Evolutionary conservation across 805 yeast genomes (phyloP), one percentile per base, ranked within the genome.

Genomic region (Candida maltosa): DNA sequence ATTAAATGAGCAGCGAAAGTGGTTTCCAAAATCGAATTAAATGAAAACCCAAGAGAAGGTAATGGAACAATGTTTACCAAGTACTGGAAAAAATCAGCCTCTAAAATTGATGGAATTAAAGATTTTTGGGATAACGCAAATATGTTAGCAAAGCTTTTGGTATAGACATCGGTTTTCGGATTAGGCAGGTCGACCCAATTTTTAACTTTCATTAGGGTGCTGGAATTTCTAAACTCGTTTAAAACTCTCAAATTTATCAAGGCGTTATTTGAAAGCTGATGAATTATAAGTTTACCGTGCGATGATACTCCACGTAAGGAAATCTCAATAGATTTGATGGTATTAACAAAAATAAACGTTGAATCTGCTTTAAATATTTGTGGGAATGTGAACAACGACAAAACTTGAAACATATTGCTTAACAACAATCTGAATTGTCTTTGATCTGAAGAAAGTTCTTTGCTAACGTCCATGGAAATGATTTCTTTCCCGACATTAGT

Each of bases 301-400:
- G 68, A 55, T 1, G 62, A 46, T 1, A 58, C 49, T 0, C 86
- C 86, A 39, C 95, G 64, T 20, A 80, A 52, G 0, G 83, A 60
- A 9, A 85, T 75, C 47, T 87, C 96, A 6, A 75, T 56, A 2
- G 85, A 74, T 36, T 77, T 76, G 15, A 84, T 71, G 0, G 85
- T 76, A 44, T 74, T 75, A 1, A 76, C 65, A 11, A 85, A 48
- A 4, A 75, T 43, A 26, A 48, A 48, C 4, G 57, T 49, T 3
- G 65, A 54, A 22, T 68, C 69, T 0, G 64, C 55, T 14, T 58
- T 60, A 37, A 58, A 57, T 2, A 56, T 48, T 17, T 55, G 60
- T 2, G 73, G 73, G 43, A 68, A 68, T 1, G 66, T 56, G 7
- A 62, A 43, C 29, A 59, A 49, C 1, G 67, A 52, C 36, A 64